These are phyloP conservation scores for Picea sitchensis DNA, from an alignment of 75 land plant species.

Conservation along the genomic window DNA sequence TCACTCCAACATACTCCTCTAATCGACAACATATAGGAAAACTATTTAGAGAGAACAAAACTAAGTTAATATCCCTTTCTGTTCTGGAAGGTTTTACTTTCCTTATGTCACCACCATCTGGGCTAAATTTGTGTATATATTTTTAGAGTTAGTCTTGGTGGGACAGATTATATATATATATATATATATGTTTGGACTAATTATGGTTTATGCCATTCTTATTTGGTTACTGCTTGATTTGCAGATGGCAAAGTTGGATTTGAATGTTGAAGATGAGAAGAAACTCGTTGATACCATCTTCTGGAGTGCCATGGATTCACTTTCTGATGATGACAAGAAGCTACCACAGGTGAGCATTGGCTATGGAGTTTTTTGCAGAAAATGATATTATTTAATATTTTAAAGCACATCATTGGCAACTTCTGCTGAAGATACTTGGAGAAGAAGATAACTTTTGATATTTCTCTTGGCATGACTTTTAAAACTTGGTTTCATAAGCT, in stretches of 20 bases:
- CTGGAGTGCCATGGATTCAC: slow-evolving; percentile 99
- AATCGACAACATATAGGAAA: too few species aligned
- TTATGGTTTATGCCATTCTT: background rate
- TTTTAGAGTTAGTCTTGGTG: background rate
- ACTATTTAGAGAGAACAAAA: background rate
- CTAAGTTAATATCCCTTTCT: background rate
- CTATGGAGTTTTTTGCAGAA: background rate
- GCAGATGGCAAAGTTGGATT: slow-evolving; percentile 94
- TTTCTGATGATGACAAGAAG: slow-evolving; percentile 98
- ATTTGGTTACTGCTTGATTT: slow-evolving; percentile 5
- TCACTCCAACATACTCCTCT: background rate
- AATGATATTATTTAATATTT: background rate
- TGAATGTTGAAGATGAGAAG: slow-evolving; percentile 91
- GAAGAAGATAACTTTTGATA: too few species aligned
- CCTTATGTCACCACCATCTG: background rate
- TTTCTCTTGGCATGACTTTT: too few species aligned
- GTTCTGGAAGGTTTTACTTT: background rate
- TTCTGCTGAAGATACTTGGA: too few species aligned
- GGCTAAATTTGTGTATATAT: background rate
- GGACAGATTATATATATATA: too few species aligned
- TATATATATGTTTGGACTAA: background rate
- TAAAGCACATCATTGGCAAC: too few species aligned
- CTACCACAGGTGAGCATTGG: slow-evolving; percentile 74
- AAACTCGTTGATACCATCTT: slow-evolving; percentile 81
- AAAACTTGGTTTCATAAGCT: too few species aligned